These are phyloP conservation scores for Dioscorea cayenensis DNA, from an alignment of 116 monocot species.

Conservation along the genomic window DNA sequence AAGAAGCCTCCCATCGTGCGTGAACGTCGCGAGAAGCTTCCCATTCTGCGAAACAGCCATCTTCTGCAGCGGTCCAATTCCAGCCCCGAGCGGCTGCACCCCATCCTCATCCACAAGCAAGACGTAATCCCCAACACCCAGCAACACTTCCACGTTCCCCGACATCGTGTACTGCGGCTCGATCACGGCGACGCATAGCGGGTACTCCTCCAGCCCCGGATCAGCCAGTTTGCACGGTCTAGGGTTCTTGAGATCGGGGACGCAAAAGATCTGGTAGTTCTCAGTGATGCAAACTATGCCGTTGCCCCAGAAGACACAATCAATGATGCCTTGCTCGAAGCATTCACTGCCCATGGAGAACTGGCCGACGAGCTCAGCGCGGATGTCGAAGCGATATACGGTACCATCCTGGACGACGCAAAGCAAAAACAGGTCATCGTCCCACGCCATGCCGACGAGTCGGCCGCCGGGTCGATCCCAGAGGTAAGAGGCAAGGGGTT, in stretches of 20 bases:
- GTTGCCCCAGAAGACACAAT: slow-evolving; percentile 74
- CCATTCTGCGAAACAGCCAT: slow-evolving; percentile 84
- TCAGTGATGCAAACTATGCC: slow-evolving; percentile 80
- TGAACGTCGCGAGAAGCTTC: slow-evolving; percentile 73
- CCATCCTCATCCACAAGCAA: slow-evolving; percentile 77
- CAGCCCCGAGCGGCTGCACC: slow-evolving; percentile 53
- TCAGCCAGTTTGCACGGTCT: slow-evolving; percentile 62
- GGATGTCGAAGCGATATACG: slow-evolving; percentile 58
- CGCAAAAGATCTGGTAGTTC: slow-evolving; percentile 47
- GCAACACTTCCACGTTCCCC: slow-evolving; percentile 84
- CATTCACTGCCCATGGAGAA: slow-evolving; percentile 71
- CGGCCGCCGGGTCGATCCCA: slow-evolving; percentile 88
- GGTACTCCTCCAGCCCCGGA: slow-evolving; percentile 47
- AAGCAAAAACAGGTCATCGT: slow-evolving; percentile 50
- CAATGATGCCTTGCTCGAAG: slow-evolving; percentile 60
- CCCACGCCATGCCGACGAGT: slow-evolving; percentile 78
- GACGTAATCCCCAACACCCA: slow-evolving; percentile 58
- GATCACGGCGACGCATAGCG: slow-evolving; percentile 71
- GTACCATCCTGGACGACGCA: slow-evolving; percentile 77
- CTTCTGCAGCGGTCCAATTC: slow-evolving; percentile 69
- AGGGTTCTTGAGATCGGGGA: slow-evolving; percentile 70
- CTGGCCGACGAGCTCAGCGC: slow-evolving; percentile 24
- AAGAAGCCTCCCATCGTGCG: slow-evolving; percentile 75
- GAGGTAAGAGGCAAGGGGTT: slow-evolving; percentile 43
- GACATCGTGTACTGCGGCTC: slow-evolving; percentile 93